Base-by-base conservation (phyloP, 257 asterid genomes). In the Hygrophila difformis region DNA sequence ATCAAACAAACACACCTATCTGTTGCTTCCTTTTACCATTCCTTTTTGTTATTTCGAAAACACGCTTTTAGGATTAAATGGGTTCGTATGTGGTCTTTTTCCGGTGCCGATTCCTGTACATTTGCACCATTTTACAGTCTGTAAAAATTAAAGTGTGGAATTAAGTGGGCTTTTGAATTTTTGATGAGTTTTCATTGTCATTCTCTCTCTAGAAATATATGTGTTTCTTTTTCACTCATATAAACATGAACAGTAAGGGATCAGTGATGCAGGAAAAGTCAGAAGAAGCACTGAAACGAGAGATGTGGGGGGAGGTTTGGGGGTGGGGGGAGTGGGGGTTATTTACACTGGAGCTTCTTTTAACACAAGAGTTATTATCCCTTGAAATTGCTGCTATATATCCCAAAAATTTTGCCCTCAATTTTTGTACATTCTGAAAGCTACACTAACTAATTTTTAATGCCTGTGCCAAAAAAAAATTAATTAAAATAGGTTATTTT, bases 201-300 rank as follows among this genome's bases (percentile, higher is more conserved):
- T n/a, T n/a, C 55, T 41, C 68, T 44, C 53, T 60, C 59, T 29
- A 12, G 15, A 18, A 15, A 1, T 8, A 4, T 16, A 18, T 4
- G 0, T 35, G 4, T 51, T 11, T 39, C 3, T 55, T 29, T 39
- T 16, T 18, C 42, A 28, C 41, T 18, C 1, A 5, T 12, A 39
- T 38, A 46, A 42, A 20, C 12, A 18, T 46, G 43, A 49, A 51
- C 37, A 49, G 33, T 33, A 12, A 33, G 37, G 19, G 68, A 48
- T 42, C 51, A 66, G 59, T 58, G 65, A 58, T 44, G 59, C 60
- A 61, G 61, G 38, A 64, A 72, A 75, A 65, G 83, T 65, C 68
- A 66, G 76, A 48, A 66, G 76, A 48, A 74, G 76, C 79, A 71
- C 84, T 69, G 68, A 76, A 59, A 47, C 67, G 39, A 63, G 55